Evolutionary conservation across 148 eudicot genomes (phyloP), one percentile per base, ranked within the genome.

Genomic region (Talinum fruticosum): DNA sequence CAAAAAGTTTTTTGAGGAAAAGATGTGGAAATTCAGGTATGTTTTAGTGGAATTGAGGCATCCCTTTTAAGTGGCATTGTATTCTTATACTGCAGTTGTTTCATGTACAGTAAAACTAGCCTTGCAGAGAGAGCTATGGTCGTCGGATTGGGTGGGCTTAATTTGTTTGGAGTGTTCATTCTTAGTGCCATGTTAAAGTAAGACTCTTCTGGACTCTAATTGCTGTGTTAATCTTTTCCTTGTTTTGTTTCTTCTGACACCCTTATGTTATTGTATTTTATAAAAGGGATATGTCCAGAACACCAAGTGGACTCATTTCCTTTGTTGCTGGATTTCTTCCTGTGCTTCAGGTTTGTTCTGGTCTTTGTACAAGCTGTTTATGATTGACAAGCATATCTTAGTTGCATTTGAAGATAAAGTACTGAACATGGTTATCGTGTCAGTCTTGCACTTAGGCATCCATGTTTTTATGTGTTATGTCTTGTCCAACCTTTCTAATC

Each of bases 131-230:
- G 92, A 85, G 97, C 97, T 21, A 85, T 93, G 96, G 97, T 88
- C 78, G 78, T 89, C 82, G 99, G 97, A 82, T 81, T 96, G 53
- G 99, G 99, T 72, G 97, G 81, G 51, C 90, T 96, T 19, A 96
- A 96, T 88, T 82, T 93, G 66, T 89, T 90, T 85, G 99, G 99
- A 78, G 95, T 96, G 70, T 73, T 96, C 72, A 57, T 88, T 82
- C 99, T 96, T 76, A 86, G 90, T 75, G 79, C 92, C 82, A 87
- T 96, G 97, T 81, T 96, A 75, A 91, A 86, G 99, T 96, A 87
- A 64, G 89, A 33, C 69, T 78, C 62, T 54, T 10, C 76, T 47
- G 30, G 41, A 66, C 26, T 76, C 71, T 34, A 47, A n/a, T 69
- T 76, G 76, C 82, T 66, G 38, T 71, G 6, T 62, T 23, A 30